Evolutionary conservation across 208 protist species (phyloP), one percentile per base, ranked within the genome.

Genomic region (Leishmania arabica): DNA sequence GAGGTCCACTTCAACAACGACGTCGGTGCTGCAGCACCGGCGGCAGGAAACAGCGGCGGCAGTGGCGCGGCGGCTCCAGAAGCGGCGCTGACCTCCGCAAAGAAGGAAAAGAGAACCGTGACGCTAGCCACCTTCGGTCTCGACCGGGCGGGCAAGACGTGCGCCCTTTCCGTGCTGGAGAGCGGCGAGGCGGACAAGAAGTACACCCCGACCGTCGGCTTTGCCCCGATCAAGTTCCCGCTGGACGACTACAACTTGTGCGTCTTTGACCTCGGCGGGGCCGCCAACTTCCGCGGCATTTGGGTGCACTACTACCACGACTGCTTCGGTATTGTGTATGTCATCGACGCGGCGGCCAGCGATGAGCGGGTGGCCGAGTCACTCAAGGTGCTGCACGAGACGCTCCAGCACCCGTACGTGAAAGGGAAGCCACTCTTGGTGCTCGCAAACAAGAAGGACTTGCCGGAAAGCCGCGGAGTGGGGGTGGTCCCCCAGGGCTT

Each of bases 381-480:
- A 65, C 86, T 96, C 53, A 72, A 90, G 66, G 88, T 89, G 37
- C 85, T 98, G 70, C 77, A 85, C 40, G 80, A 92, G 37, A 87
- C 99, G 15, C 85, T 99, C 34, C 79, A 90, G 70, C 95, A 99
- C 84, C 91, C 95, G 84, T 95, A 98, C 72, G 87, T 99, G 5
- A 88, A 93, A 40, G 99, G 99, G 31, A 99, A 99, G 66, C 98
- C 99, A n/a, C 78, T 99, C 42, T 90, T 99, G 5, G 91, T 99
- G 51, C 97, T 99, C 53, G 98, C 99, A 34, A 99, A 99, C 91
- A 99, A 99, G 93, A 99, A 99, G 88, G 99, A 99, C 88, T 82
- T 99, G 34, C 80, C 88, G 24, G 93, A 90, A 9, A 88, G 96
- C 27, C 84, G 98, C 49, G 71, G 79, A 17, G 90, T 92, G 1